These are phyloP conservation scores for Viola odorata DNA, from an alignment of 345 rosid species.

Conservation along the genomic window DNA sequence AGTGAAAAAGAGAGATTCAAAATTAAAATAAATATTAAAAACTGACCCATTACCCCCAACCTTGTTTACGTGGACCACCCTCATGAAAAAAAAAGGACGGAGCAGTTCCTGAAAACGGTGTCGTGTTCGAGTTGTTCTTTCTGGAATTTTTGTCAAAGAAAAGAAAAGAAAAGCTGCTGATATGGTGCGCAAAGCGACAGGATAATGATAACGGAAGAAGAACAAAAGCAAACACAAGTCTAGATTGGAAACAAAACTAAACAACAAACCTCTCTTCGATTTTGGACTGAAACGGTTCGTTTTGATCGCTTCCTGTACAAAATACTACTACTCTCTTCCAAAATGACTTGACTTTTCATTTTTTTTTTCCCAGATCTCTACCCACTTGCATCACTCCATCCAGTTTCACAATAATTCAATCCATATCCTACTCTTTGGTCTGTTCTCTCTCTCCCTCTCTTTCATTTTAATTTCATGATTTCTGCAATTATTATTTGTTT, in stretches of 20 bases:
- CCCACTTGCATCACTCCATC: too few species aligned
- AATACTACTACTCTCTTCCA: too few species aligned
- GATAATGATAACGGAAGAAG: not conserved
- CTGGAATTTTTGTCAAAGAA: not conserved
- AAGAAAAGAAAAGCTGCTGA: not conserved
- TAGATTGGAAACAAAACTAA: too few species aligned
- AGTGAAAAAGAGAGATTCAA: too few species aligned
- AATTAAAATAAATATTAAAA: too few species aligned
- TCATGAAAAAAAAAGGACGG: not conserved
- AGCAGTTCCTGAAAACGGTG: not conserved
- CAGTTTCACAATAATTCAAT: conserved; percentile 1
- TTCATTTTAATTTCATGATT: not conserved
- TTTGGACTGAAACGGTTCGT: not conserved
- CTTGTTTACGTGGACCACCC: conserved; percentile 4
- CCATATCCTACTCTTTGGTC: conserved; percentile 8
- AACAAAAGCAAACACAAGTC: not conserved
- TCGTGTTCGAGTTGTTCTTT: not conserved
- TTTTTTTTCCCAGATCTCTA: too few species aligned
- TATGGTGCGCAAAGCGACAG: not conserved
- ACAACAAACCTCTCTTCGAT: too few species aligned
- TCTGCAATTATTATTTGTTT: not conserved
- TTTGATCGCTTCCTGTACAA: not conserved
- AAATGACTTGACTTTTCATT: not conserved
- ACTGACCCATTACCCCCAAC: too few species aligned
- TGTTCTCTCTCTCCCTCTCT: conserved; percentile 2